A percentile compares a stretch with the other conserved stretches of the same genome.
These are phyloP conservation scores for Mycena indigotica DNA, from an alignment of 768 basidiomycete genomes.

Conservation along the genomic window DNA sequence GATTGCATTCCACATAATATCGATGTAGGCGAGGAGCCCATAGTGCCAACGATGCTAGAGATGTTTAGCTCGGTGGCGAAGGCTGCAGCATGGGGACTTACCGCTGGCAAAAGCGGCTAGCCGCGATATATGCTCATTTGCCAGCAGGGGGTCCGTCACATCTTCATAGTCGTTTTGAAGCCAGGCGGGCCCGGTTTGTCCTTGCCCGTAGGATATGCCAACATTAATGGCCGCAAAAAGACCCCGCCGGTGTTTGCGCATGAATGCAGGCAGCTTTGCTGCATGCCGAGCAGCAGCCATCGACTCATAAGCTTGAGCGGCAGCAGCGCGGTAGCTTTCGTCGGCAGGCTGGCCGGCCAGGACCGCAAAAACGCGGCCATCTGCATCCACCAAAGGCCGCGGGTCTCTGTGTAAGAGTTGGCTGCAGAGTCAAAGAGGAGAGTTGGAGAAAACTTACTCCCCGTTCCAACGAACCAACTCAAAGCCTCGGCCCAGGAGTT, in stretches of 20 bases:
- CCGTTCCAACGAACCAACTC: neutral
- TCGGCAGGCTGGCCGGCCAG: conserved; percentile 16
- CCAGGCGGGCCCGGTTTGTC: conserved; percentile 7
- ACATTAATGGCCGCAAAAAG: conserved; percentile 12
- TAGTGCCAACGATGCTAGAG: conserved; percentile 1
- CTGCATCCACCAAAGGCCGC: neutral
- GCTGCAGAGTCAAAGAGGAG: neutral
- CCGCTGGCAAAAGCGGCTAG: conserved; percentile 18
- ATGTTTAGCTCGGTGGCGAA: no score
- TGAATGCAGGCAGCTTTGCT: neutral
- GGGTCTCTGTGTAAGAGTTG: neutral
- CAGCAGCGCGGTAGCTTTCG: neutral
- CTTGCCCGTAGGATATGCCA: conserved; percentile 24
- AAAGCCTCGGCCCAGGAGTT: neutral
- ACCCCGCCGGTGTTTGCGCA: conserved; percentile 13
- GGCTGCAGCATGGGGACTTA: conserved; percentile 1
- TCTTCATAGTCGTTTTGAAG: neutral
- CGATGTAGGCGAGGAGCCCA: conserved; percentile 17
- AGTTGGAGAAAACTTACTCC: neutral
- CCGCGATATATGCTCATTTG: neutral
- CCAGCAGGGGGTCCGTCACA: neutral
- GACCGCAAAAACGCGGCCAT: conserved; percentile 1
- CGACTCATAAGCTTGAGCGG: neutral
- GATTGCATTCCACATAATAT: conserved; percentile 5
- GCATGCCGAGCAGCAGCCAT: neutral